Percentiles rank a stretch among this genome's conserved stretches.
Conservation (phyloP, 441 rosid genomes). For the Populus hybrid region DNA sequence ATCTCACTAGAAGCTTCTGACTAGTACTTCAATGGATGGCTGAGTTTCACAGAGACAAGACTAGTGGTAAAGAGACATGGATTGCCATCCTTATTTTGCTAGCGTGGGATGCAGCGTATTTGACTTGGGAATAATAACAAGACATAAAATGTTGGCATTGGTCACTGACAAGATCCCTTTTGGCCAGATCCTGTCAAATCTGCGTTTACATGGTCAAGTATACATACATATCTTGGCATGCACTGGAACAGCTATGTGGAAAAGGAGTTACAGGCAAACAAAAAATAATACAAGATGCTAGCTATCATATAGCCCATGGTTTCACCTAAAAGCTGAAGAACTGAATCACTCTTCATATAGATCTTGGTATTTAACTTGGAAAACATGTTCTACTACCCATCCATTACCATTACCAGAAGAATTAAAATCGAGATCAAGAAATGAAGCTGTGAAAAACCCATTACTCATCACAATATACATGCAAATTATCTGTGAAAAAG, state of each 20-base stretch:
- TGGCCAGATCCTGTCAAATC: not conserved
- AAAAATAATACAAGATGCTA: too few relatives aligned
- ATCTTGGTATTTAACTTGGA: not conserved
- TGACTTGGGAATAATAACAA: not conserved
- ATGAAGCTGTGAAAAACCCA: not conserved
- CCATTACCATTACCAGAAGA: not conserved
- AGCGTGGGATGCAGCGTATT: not conserved
- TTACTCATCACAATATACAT: too few relatives aligned
- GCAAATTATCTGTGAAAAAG: not conserved
- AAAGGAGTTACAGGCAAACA: not conserved
- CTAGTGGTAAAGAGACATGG: not conserved
- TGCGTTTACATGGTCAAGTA: not conserved
- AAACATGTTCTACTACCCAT: not conserved
- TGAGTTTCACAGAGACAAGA: not conserved
- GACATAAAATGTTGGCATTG: not conserved
- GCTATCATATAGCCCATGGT: too few relatives aligned
- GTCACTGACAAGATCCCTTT: not conserved
- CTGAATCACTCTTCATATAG: not conserved
- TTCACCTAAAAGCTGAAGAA: slow-evolving; percentile 1
- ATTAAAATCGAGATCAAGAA: not conserved
- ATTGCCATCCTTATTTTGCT: not conserved
- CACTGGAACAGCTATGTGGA: not conserved
- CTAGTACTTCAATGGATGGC: not conserved
- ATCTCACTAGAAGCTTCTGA: slow-evolving; percentile 10
- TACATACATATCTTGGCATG: not conserved